Percentiles rank a stretch among this genome's conserved stretches.
Evolutionary conservation across 768 basidiomycete genomes (phyloP).

Genomic region (Thelephora ganbajun): DNA sequence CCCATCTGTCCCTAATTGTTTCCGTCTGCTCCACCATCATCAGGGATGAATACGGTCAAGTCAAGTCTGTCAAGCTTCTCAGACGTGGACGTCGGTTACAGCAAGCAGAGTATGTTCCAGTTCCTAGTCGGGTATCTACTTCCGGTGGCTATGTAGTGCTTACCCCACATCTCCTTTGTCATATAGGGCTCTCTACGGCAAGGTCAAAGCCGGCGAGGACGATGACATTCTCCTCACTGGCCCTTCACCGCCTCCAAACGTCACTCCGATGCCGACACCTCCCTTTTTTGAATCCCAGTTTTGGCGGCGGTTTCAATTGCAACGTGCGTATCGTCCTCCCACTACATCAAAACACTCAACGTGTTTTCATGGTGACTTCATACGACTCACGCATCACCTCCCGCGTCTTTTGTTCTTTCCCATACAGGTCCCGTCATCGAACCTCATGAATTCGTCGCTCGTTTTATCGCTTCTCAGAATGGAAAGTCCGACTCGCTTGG

Average conservation of each 20-base stretch:
- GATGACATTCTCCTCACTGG: conserved; percentile 21
- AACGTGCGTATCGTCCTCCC: conserved; percentile 38
- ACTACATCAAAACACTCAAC: neutral
- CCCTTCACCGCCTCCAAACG: conserved; percentile 29
- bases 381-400: neutral
- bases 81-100: conserved; percentile 67
- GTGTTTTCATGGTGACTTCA: no score
- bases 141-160: neutral
- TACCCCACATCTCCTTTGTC: conserved; percentile 2
- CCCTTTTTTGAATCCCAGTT: conserved; percentile 81
- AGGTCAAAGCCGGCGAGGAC: conserved; percentile 28
- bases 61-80: conserved; percentile 80
- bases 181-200: conserved; percentile 65
- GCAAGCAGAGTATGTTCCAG: conserved; percentile 59
- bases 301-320: conserved; percentile 72
- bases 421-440: conserved; percentile 80
- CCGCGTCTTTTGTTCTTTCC: conserved; percentile 1
- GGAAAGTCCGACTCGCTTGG: conserved; percentile 43
- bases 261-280: conserved; percentile 57
- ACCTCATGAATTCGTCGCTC: conserved; percentile 60
- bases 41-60: conserved; percentile 86
- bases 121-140: conserved; percentile 3
- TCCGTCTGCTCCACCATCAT: neutral
- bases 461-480: conserved; percentile 53
- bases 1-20: conserved; percentile 3